These are phyloP conservation scores for Pseudomassariella vexata DNA, from an alignment of 2,329 filamentous ascomycete genomes.

Conservation along the genomic window DNA sequence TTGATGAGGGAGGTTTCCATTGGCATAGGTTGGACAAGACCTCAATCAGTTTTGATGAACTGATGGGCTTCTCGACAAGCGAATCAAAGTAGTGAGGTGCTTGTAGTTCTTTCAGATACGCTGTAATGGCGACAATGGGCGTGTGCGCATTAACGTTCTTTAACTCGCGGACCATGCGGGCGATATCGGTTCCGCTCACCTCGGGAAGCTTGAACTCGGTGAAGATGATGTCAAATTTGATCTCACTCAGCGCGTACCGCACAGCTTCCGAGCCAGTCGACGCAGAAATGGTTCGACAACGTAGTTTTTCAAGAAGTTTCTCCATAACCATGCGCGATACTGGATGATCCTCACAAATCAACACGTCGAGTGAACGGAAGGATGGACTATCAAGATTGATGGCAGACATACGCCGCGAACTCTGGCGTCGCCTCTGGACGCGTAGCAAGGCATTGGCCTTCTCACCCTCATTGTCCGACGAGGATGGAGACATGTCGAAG, in stretches of 20 bases:
- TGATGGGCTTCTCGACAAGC: conserved; percentile 94
- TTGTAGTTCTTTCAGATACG: conserved; percentile 95
- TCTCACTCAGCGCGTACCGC: conserved; percentile 89
- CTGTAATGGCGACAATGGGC: conserved; percentile 92
- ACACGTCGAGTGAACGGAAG: conserved; percentile 85
- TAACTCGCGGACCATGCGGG: conserved; percentile 95
- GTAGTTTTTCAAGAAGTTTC: conserved; percentile 88
- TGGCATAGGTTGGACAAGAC: conserved; percentile 83
- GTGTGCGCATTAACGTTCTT: conserved; percentile 93
- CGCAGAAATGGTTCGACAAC: conserved; percentile 89
- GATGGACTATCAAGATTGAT: conserved; percentile 80
- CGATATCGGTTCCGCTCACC: conserved; percentile 91
- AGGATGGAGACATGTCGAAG: conserved; percentile 94
- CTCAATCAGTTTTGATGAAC: conserved; percentile 82
- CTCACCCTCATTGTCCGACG: conserved; percentile 93
- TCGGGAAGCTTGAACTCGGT: conserved; percentile 95
- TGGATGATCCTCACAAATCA: conserved; percentile 97
- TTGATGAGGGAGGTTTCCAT: conserved; percentile 73
- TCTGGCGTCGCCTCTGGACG: conserved; percentile 90
- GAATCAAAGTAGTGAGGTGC: conserved; percentile 94
- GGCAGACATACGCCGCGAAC: conserved; percentile 87
- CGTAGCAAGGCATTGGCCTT: conserved; percentile 86
- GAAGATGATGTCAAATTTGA: conserved; percentile 98
- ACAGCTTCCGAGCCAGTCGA: conserved; percentile 87
- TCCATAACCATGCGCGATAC: conserved; percentile 99